Evolutionary conservation across 2,329 filamentous ascomycete species (phyloP).

Genomic region (Proliferodiscus dingleyae): DNA sequence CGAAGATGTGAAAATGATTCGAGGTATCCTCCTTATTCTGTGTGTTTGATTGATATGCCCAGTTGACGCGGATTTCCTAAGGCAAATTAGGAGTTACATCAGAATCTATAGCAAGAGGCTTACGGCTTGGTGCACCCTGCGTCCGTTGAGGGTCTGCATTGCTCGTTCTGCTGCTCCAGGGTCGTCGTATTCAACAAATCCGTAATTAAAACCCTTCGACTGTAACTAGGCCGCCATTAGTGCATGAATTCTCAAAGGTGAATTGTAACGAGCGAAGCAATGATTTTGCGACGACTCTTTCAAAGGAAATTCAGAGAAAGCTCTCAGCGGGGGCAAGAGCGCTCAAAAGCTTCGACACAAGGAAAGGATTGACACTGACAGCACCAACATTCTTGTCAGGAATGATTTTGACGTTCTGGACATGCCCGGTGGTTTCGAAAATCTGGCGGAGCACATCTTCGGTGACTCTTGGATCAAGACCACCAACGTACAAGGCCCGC

Average conservation of each 20-base stretch:
- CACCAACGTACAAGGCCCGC: conserved; percentile 91
- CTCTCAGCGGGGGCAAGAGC: conserved; percentile 8
- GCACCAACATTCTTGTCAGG: conserved; percentile 95
- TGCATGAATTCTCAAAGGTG: conserved; percentile 26
- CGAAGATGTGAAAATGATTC: conserved; percentile 98
- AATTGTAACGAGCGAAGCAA: conserved; percentile 10
- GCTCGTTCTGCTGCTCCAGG: conserved; percentile 93
- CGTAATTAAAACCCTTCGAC: conserved; percentile 97
- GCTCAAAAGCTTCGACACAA: conserved; percentile 22
- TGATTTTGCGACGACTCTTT: conserved; percentile 20
- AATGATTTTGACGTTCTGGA: conserved; percentile 98
- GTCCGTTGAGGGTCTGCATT: conserved; percentile 94
- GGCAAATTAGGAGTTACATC: conserved; percentile 25
- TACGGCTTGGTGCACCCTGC: conserved; percentile 92
- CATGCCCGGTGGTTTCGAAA: conserved; percentile 97
- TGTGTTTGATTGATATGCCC: conserved; percentile 97
- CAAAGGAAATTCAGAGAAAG: conserved; percentile 20
- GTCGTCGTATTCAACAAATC: conserved; percentile 98
- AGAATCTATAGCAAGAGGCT: conserved; percentile 33
- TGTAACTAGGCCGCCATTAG: conserved; percentile 43
- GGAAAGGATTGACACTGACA: conserved; percentile 33
- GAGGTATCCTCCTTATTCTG: conserved; percentile 95
- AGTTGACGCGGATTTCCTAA: conserved; percentile 98
- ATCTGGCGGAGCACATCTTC: conserved; percentile 96
- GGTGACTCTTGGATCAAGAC: conserved; percentile 88